Conservation (phyloP, 2,329 filamentous ascomycete species). For the Graphium sp. region DNA sequence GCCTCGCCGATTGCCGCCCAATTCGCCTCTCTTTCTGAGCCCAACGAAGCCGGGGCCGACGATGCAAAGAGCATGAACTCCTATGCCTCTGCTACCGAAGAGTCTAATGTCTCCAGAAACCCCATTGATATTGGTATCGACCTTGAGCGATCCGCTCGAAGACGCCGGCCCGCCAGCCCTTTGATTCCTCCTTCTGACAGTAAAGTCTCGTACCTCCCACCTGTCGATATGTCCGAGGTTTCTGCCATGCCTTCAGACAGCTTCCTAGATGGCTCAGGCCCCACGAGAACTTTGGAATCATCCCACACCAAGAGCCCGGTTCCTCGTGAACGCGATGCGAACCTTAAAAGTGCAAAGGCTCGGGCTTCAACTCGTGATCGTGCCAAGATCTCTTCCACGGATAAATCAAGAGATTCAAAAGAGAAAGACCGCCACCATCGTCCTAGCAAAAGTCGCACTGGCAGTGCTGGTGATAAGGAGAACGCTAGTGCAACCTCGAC, state of each 20-base stretch:
- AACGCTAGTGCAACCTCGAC: constrained; percentile 26
- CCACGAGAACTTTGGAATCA: constrained; percentile 14
- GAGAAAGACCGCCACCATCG: constrained; percentile 32
- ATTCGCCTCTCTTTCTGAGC: constrained; percentile 33
- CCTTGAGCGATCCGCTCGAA: constrained; percentile 14
- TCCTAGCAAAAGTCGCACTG: constrained; percentile 30
- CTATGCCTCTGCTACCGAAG: constrained; percentile 63
- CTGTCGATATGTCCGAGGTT: constrained; percentile 63
- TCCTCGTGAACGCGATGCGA: constrained; percentile 10
- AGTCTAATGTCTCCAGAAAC: constrained; percentile 58
- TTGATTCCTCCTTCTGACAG: constrained; percentile 40
- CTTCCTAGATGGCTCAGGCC: constrained; percentile 41
- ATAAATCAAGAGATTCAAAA: constrained; percentile 16
- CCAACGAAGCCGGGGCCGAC: constrained; percentile 41
- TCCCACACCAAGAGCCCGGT: constrained; percentile 4
- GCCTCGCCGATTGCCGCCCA: constrained; percentile 32
- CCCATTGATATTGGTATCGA: constrained; percentile 86
- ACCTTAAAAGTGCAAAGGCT: constrained; percentile 23
- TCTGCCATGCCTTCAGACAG: constrained; percentile 55
- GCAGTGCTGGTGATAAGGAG: constrained; percentile 29
- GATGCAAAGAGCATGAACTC: constrained; percentile 54
- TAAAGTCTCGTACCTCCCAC: constrained; percentile 36
- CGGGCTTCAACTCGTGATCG: constrained; percentile 24
- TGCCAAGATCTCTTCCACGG: constrained; percentile 18
- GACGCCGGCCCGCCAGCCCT: constrained; percentile 50